These are phyloP conservation scores for Tetrapisispora phaffii DNA, from an alignment of 805 yeast genomes.

Conservation along the genomic window DNA sequence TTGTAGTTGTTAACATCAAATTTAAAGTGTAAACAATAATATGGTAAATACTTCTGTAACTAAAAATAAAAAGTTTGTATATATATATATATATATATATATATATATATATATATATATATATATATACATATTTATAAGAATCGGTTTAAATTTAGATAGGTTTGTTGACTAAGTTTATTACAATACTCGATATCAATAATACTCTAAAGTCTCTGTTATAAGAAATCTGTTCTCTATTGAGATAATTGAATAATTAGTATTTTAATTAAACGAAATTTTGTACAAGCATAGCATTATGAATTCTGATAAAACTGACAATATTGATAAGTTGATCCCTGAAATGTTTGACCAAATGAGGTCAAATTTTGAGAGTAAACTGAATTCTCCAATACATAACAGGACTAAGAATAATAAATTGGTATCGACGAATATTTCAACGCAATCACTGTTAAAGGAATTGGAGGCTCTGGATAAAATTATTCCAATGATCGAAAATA, in stretches of 20 bases:
- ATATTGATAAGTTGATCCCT: constrained; percentile 25
- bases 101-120: too few species aligned
- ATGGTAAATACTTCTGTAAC: too few species aligned
- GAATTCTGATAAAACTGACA: not conserved
- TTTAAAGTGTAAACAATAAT: not conserved
- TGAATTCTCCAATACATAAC: constrained; percentile 1
- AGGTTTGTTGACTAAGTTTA: too few species aligned
- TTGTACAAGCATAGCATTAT: too few species aligned
- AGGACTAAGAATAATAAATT: not conserved
- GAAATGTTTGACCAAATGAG: constrained; percentile 28
- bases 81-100: too few species aligned
- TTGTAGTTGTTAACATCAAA: not conserved
- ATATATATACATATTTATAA: too few species aligned
- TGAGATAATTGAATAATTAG: too few species aligned
- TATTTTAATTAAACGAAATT: too few species aligned
- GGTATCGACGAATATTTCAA: constrained; percentile 9
- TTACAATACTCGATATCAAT: too few species aligned
- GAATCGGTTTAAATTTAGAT: too few species aligned
- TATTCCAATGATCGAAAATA: constrained; percentile 20
- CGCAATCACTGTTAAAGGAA: constrained; percentile 26
- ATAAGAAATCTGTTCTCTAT: too few species aligned
- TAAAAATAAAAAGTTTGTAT: not conserved
- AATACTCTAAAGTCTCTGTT: too few species aligned
- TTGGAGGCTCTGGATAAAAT: constrained; percentile 24
- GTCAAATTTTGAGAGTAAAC: constrained; percentile 10